Conservation (phyloP, 805 yeast species). For the Saturnispora bothae region DNA sequence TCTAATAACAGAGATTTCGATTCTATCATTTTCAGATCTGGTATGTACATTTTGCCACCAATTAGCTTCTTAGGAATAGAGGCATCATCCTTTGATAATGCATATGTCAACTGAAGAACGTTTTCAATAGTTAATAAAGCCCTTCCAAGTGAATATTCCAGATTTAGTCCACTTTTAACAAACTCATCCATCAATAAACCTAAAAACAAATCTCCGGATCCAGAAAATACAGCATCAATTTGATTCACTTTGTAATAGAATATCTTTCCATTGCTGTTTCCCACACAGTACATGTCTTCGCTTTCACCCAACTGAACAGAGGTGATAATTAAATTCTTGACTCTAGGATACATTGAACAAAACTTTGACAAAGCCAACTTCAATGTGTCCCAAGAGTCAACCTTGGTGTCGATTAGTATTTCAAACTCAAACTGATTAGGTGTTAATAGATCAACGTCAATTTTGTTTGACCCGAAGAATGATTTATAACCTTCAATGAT, state of each 20-base stretch:
- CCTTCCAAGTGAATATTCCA: slow-evolving; percentile 29
- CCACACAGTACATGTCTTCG: slow-evolving; percentile 30
- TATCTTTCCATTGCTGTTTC: slow-evolving; percentile 23
- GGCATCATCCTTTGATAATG: slow-evolving; percentile 12
- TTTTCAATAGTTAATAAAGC: slow-evolving; percentile 31
- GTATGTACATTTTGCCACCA: slow-evolving; percentile 23
- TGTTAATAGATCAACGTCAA: slow-evolving; percentile 39
- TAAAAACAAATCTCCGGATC: slow-evolving; percentile 66
- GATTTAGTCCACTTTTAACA: slow-evolving; percentile 22
- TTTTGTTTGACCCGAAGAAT: slow-evolving; percentile 29
- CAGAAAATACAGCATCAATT: slow-evolving; percentile 55
- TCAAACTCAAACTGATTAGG: slow-evolving; percentile 76
- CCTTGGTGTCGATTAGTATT: slow-evolving; percentile 37
- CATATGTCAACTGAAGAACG: slow-evolving; percentile 33
- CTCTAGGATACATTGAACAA: slow-evolving; percentile 29
- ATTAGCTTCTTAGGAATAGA: slow-evolving; percentile 5
- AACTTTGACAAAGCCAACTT: slow-evolving; percentile 32
- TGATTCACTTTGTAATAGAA: slow-evolving; percentile 34
- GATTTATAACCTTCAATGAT: slow-evolving; percentile 42
- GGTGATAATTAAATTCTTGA: slow-evolving; percentile 47
- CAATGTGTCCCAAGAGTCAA: slow-evolving; percentile 30
- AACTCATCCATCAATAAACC: slow-evolving; percentile 48
- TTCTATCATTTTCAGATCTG: slow-evolving; percentile 36
- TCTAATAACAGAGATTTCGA: slow-evolving; percentile 28
- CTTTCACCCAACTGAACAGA: slow-evolving; percentile 33